Base-by-base conservation (phyloP, 805 yeast species). In the Pichia heedii region DNA sequence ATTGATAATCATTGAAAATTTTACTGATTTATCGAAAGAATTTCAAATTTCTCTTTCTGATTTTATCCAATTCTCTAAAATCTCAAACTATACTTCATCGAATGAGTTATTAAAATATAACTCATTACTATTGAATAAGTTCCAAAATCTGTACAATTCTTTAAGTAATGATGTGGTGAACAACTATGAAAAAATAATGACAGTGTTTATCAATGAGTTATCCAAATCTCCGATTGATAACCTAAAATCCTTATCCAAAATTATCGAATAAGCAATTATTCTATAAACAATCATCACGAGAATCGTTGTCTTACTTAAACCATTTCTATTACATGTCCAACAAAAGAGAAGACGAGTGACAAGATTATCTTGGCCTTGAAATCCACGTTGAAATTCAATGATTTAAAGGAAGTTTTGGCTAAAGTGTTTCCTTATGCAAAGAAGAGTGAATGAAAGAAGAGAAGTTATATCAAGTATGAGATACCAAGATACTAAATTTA, bases 191-290 rank as follows among this genome's bases (percentile, higher is more conserved):
- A 61, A 61, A 3, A 60, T 62, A 19, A 50, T 73, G 34, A 65
- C 39, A 4, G 11, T 30, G 5, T 47, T 81, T 43, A 66, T 69
- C 0, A 68, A 62, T 36, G 86, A 79, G 51, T 60, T 82, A 42
- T 67, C 32, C 2, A 69, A n/a, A 58, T 64, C 22, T 86, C 81
- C 50, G 67, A 65, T 4, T 43, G 58, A 67, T 11, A 75, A 71
- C 22, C 54, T 81, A 41, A 63, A 69, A 41, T 72, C 63, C 40
- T 62, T 82, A 29, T 74, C 81, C 29, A 18, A 24, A 22, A 33
- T 44, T 2, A 18, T 44, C 18, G 27, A 35, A 5, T 22, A 22
- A 12, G 21, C 13, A 34, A 21, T 8, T 5, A 5, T 20, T 33
- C 5, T 7, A 13, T 18, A 33, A 10, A 8, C 35, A 32, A 11